Conservation (phyloP, 2,329 filamentous ascomycete species). For the Mollisiaceae sp. region DNA sequence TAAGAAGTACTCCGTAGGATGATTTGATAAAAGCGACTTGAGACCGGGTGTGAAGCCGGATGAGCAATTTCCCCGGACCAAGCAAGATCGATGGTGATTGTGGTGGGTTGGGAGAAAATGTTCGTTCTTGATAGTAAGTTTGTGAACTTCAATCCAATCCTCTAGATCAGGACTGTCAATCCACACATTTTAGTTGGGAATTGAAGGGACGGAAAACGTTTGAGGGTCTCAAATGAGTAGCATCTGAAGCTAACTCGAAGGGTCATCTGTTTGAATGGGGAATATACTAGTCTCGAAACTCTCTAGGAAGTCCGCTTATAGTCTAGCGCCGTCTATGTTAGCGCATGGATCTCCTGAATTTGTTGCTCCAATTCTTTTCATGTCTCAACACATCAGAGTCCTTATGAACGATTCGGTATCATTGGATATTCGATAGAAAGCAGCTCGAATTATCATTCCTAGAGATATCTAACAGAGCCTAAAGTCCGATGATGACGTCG, state of each 20-base stretch:
- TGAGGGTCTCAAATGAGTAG: neutral
- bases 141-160: neutral
- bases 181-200: neutral
- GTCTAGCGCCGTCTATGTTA: neutral
- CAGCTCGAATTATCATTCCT: neutral
- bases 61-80: slow-evolving; percentile 9
- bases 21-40: slow-evolving; percentile 17
- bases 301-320: neutral
- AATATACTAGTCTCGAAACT: neutral
- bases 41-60: slow-evolving; percentile 9
- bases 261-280: neutral
- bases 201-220: neutral
- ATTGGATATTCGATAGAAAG: neutral
- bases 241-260: neutral
- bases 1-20: slow-evolving; percentile 10
- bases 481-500: neutral
- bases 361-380: slow-evolving; percentile 1
- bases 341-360: neutral
- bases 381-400: neutral
- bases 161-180: neutral
- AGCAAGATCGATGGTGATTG: slow-evolving; percentile 9
- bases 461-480: neutral
- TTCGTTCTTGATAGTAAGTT: slow-evolving; percentile 10
- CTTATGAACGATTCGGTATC: neutral
- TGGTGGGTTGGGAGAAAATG: slow-evolving; percentile 15